Base-by-base conservation (phyloP, 495 filamentous ascomycete species). In the Penicillium cosmopolitanum region DNA sequence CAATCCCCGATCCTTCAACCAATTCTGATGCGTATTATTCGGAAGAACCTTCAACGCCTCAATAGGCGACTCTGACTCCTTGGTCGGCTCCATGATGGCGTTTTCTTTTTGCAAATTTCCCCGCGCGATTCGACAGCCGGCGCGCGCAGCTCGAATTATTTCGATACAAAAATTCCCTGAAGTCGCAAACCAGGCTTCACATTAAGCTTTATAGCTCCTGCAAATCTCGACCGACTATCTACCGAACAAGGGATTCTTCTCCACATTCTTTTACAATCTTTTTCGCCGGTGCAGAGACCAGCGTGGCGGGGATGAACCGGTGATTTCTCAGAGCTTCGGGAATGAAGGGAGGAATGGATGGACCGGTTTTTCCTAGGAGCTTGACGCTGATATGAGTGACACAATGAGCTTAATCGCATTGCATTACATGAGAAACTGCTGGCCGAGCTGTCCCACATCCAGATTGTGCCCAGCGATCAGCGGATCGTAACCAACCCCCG, bases 301-400 rank as follows among this genome's bases (percentile, higher is more conserved):
- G 53, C 50, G 56, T 58, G 63, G 56, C 31, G 46, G 46, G 46
- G 46, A 48, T 48, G 19, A 59, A 51, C 38, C 50, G 54, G 38
- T 57, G 51, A 63, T 63, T 50, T 31, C 28, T 19, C 57, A 40
- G 31, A 48, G 18, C 31, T 18, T 19, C 42, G 42, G 46, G 68
- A 70, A 70, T 70, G 68, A 57, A 70, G 68, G 68, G 68, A 62
- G 60, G 68, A 68, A 70, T 68, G 66, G 36, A 51, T 55, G 50
- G 33, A 21, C 40, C 23, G 44, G 51, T 40, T 38, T 48, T 35
- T 33, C 8, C 47, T 51, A 34, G 18, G 31, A 48, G 21, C 12
- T 23, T 9, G 12, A 25, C 18, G 21, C 19, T 28, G 46, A 48
- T 25, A 13, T 28, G 11, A 28, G 21, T 25, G 46, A 19, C 46